phyloP scores from a whole-genome alignment of 176 grass and related monocot genomes.

The Juncus inflexus region DNA sequence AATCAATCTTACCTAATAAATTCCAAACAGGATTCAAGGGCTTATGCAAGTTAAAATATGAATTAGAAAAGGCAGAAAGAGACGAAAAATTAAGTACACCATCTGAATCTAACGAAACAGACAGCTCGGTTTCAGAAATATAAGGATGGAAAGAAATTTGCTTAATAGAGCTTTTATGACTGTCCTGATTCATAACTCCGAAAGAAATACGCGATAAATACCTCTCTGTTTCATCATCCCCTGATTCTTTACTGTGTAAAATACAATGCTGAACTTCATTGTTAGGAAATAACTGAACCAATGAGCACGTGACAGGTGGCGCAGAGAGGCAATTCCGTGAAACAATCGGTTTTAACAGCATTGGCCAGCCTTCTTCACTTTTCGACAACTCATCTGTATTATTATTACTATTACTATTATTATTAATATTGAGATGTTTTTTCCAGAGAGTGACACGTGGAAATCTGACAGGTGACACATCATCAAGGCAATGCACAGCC shows the following conservation, averaged over 20 bases:
- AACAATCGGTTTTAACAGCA: conserved; percentile 59
- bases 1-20: conserved; percentile 54
- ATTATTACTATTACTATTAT: conserved; percentile 28
- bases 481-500: conserved; percentile 87
- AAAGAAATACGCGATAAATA: conserved; percentile 35
- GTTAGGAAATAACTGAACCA: conserved; percentile 68
- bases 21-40: conserved; percentile 63
- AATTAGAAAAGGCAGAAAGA: conserved; percentile 63
- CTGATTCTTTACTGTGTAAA: conserved; percentile 36
- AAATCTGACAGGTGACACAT: conserved; percentile 66
- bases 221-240: conserved; percentile 35
- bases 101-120: conserved; percentile 84
- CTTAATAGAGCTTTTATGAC: conserved; percentile 66
- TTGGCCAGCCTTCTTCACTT: neutral
- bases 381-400: conserved; percentile 25
- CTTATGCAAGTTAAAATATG: conserved; percentile 40
- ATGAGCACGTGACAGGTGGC: conserved; percentile 62
- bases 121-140: conserved; percentile 50
- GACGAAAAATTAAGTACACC: conserved; percentile 78
- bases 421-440: conserved; percentile 40
- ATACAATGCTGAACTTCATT: conserved; percentile 45
- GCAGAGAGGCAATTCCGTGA: conserved; percentile 55
- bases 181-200: conserved; percentile 49
- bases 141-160: conserved; percentile 63
- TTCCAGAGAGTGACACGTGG: conserved; percentile 77